Percentiles rank a stretch among this genome's conserved stretches.
These are phyloP conservation scores for Solanum paucissectum DNA, from an alignment of 257 asterid species.

Conservation along the genomic window DNA sequence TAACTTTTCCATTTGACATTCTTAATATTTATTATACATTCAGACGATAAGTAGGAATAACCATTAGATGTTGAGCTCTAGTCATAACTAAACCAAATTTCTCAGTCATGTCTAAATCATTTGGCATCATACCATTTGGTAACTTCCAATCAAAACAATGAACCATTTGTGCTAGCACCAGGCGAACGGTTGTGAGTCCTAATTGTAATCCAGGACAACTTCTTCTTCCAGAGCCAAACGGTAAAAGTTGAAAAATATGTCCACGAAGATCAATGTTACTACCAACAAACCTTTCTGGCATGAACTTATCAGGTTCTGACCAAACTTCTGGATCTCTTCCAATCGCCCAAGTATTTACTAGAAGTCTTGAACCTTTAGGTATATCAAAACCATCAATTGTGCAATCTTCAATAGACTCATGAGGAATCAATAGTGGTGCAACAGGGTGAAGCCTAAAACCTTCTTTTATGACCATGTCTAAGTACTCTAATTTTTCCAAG, in stretches of 20 bases:
- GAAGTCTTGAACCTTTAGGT: slow-evolving; percentile 1
- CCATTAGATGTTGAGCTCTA: not conserved
- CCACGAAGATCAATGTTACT: slow-evolving; percentile 5
- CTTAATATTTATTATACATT: too few species aligned
- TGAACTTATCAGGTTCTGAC: slow-evolving; percentile 1
- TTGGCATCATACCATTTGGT: not conserved
- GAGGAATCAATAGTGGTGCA: slow-evolving; percentile 12
- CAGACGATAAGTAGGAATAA: not conserved
- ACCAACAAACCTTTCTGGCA: slow-evolving; percentile 1
- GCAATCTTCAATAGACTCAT: slow-evolving; percentile 14
- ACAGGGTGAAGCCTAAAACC: slow-evolving; percentile 14
- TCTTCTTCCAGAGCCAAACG: not conserved
- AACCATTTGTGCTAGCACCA: slow-evolving; percentile 11
- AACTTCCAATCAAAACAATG: not conserved
- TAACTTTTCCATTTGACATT: not conserved
- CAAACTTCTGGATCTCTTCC: slow-evolving; percentile 5
- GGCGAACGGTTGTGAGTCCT: not conserved
- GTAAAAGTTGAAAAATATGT: not conserved
- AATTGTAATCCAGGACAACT: slow-evolving; percentile 2
- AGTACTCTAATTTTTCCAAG: slow-evolving; percentile 3
- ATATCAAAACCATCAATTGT: slow-evolving; percentile 6
- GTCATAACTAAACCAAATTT: not conserved
- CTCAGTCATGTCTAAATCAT: not conserved
- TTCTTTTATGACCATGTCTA: slow-evolving; percentile 16
- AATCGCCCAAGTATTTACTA: slow-evolving; percentile 6